Base-by-base conservation (phyloP, 2,329 filamentous ascomycete genomes). In the Leptographium wingfieldii region DNA sequence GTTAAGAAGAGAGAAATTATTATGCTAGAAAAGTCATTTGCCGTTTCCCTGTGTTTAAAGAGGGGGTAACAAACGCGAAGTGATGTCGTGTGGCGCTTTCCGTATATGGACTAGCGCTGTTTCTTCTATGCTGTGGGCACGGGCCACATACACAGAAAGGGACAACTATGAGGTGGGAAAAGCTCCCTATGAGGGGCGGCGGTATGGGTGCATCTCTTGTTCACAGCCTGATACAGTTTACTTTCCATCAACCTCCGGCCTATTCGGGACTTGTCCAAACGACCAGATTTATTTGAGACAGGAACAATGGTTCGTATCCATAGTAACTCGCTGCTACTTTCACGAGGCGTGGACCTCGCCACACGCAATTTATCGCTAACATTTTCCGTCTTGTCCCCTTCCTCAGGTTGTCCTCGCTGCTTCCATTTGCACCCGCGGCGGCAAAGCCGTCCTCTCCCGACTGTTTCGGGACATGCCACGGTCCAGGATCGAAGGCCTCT, bases 391-490 rank as follows among this genome's bases (percentile, higher is more conserved):
- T 53, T 46, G 38, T 51, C 22, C 43, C 16, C 3, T 25, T 27
- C 25, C 14, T 9, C 52, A 96, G 94, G 94, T 99, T 74, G 90
- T 99, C 74, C 90, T 99, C 73, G 94, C 92, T 75, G 94, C 94
- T 70, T 97, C 94, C 70, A 96, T 99, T 80, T 97, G 92, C 77
- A 99, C 95, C 73, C 86, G 94, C 68, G 94, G 94, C 73, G 94
- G 94, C 73, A 99, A 99, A 81, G 90, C 92, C 75, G 92, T 99
- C 71, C 87, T 99, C 74, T 97, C 94, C 65, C 87, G 95, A 70
- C 91, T 96, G 77, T 99, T 99, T 75, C 86, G 92, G 68, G 92
- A 97, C 77, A 97, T 99, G 83, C 89, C 92, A 73, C 85, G 94
- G 72, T 96, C 95, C 56, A 85, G 95, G 71, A 92, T 99, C 71